Percentiles rank a stretch among this genome's conserved stretches.
phyloP scores from a whole-genome alignment of 176 grass and related monocot species.

The Carex pumila region DNA sequence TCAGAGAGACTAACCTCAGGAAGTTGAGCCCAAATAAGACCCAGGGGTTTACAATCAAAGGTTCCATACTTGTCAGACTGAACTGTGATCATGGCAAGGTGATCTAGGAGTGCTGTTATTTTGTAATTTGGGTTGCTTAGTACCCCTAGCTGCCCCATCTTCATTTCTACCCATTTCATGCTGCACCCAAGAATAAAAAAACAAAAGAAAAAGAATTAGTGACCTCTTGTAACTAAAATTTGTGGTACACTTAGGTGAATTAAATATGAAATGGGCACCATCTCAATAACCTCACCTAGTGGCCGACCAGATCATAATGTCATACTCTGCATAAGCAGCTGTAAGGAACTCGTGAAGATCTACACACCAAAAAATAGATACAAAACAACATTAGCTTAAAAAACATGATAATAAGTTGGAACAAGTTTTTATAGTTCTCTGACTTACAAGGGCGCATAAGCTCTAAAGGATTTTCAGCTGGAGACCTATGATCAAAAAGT shows the following conservation, averaged over 20 bases:
- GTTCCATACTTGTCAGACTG: conserved; percentile 68
- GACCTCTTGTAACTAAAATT: neutral
- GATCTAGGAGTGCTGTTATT: conserved; percentile 95
- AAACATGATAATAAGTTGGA: neutral
- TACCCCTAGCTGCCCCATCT: conserved; percentile 93
- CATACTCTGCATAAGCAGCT: conserved; percentile 81
- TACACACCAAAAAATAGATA: conserved; percentile 24
- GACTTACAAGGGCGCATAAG: conserved; percentile 94
- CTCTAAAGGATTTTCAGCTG: conserved; percentile 82
- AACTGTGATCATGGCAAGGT: conserved; percentile 95
- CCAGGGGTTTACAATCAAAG: conserved; percentile 92
- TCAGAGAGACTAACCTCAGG: conserved; percentile 52
- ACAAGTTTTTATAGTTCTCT: neutral
- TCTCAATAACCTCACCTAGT: conserved; percentile 51
- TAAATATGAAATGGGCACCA: neutral
- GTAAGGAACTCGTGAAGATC: conserved; percentile 94
- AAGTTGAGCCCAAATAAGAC: conserved; percentile 84
- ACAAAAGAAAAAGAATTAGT: neutral
- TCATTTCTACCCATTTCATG: conserved; percentile 98
- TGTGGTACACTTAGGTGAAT: neutral
- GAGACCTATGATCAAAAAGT: conserved; percentile 81
- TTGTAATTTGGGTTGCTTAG: conserved; percentile 82
- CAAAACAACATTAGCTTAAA: neutral
- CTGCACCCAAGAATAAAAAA: conserved; percentile 30
- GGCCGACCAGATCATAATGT: conserved; percentile 99